A percentile compares a stretch with the other conserved stretches of the same genome.
Conservation (phyloP, 2,329 filamentous ascomycete species). For the Talaromyces sp. region DNA sequence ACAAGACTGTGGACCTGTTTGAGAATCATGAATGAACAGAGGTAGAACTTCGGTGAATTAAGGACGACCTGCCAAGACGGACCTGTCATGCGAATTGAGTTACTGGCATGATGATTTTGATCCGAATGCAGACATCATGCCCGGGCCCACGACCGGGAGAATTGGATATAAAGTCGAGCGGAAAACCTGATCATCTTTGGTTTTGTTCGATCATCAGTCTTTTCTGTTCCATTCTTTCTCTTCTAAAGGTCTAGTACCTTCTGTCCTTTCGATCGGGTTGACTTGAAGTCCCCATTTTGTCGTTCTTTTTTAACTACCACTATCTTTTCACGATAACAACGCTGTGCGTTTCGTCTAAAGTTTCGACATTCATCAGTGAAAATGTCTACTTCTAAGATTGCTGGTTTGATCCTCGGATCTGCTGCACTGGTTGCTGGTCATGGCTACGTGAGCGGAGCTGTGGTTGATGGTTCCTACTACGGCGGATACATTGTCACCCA, state of each 20-base stretch:
- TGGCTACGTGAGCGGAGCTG: conserved; percentile 40
- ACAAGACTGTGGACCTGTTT: conserved; percentile 1
- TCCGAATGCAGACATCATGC: conserved; percentile 19
- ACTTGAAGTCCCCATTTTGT: conserved; percentile 37
- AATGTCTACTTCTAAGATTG: conserved; percentile 40
- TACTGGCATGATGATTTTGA: conserved; percentile 10
- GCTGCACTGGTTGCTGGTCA: conserved; percentile 43
- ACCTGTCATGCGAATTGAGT: conserved; percentile 20
- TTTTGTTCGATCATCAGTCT: conserved; percentile 27
- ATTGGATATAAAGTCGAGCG: conserved; percentile 20
- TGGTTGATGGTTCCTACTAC: conserved; percentile 41
- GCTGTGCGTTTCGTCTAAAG: conserved; percentile 32
- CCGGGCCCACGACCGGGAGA: conserved; percentile 1
- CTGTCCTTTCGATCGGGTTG: conserved; percentile 29
- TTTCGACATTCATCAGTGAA: conserved; percentile 18
- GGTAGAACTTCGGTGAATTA: conserved; percentile 13
- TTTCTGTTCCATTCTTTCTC: conserved; percentile 33
- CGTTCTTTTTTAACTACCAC: conserved; percentile 28
- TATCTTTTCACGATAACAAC: conserved; percentile 11
- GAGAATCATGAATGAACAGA: not conserved
- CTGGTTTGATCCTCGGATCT: conserved; percentile 37
- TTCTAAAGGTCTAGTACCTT: conserved; percentile 31
- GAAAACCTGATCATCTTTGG: conserved; percentile 3
- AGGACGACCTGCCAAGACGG: conserved; percentile 14
- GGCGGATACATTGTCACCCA: conserved; percentile 44